Evolutionary conservation across 257 asterid genomes (phyloP), one percentile per base, ranked within the genome.

Genomic region (Solanum pennellii): DNA sequence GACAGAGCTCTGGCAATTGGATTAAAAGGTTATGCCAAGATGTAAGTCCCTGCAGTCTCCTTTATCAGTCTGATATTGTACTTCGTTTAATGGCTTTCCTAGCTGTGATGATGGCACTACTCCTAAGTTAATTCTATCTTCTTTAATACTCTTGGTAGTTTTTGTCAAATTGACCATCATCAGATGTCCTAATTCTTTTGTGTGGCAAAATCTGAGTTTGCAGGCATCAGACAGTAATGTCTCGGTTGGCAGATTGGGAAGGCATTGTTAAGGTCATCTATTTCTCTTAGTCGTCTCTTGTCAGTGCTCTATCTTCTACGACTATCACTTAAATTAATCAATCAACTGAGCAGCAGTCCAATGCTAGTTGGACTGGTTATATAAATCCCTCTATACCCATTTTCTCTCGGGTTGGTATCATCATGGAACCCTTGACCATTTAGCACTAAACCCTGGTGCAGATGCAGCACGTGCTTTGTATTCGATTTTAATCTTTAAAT

Each of bases 241-340:
- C 98, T 88, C 96, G 98, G 82, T 92, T 95, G 88, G 91, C 94
- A 90, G 93, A 96, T 91, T 96, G 99, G 99, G 98, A 96, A 89
- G 96, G 98, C 91, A 89, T 96, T 90, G 86, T 90, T 89, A 94
- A 91, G 99, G 99, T 96, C 75, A 49, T 66, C 68, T 83, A 49
- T 82, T 82, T 49, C 45, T 82, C 44, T 76, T 76, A 87, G 71
- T 88, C n/a, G n/a, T 33, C 47, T 82, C n/a, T 27, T 47, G 62
- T 27, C 31, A 15, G 60, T 87, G 33, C 23, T 47, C 31, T 49
- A 52, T 69, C 74, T 60, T 76, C 49, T 6, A 47, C 12, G 59
- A n/a, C 71, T 13, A 29, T 83, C 66, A 59, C 56, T 35, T 29
- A 52, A 85, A 47, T 47, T 21, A 42, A 47, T 65, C 79, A 41